Conservation (phyloP, 192 early-diverging fungal species). For the Pecoramyces ruminantium region DNA sequence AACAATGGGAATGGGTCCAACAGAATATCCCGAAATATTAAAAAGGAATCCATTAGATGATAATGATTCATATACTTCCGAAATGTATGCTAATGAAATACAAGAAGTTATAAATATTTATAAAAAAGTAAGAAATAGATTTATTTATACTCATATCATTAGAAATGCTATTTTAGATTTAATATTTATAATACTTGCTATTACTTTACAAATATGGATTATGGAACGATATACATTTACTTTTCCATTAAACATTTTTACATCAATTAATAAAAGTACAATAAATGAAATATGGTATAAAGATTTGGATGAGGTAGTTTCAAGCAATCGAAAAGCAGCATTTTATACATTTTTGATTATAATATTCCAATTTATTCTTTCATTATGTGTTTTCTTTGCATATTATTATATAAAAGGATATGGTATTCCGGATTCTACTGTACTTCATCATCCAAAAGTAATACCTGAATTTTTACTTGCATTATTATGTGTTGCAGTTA, state of each 20-base stretch:
- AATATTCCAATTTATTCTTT: background rate
- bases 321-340: background rate
- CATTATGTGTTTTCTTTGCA: background rate
- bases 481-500: background rate
- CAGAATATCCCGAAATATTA: background rate
- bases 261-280: background rate
- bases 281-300: background rate
- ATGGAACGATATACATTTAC: background rate
- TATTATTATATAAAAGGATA: background rate
- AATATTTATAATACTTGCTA: background rate
- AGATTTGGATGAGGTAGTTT: background rate
- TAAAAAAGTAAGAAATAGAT: background rate
- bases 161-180: background rate
- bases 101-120: background rate
- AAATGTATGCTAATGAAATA: background rate
- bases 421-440: background rate
- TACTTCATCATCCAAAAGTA: background rate
- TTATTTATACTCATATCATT: background rate
- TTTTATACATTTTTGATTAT: background rate
- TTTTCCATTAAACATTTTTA: background rate
- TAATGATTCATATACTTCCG: background rate
- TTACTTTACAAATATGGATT: background rate
- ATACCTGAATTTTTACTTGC: background rate
- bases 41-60: background rate
- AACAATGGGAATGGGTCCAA: background rate